Evolutionary conservation across 257 asterid genomes (phyloP), one percentile per base, ranked within the genome.

Genomic region (Solanum piurae): DNA sequence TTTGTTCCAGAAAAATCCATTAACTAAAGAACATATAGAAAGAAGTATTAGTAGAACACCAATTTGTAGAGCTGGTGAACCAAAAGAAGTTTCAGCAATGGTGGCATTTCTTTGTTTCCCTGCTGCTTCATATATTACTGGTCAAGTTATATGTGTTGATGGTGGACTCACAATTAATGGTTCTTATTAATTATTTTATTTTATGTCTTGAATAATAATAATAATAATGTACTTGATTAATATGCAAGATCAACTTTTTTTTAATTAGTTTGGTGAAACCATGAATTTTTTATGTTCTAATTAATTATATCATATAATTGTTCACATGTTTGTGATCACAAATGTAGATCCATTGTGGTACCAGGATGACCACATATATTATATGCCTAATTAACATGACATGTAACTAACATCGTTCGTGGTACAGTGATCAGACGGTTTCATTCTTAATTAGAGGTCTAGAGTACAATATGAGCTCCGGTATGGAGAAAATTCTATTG

Each of bases 81-180:
- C 91, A 9, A 33, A 87, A 77, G 91, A 90, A 86, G 86, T 90
- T 33, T 90, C 92, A 23, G 83, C 91, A 9, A 49, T 90, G 29
- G 91, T 88, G 85, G 88, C 91, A 25, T 90, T 90, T 20, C 92
- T 90, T 74, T 90, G 89, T 87, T 88, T 90, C 60, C 92, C 89
- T 5, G 88, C 86, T 9, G 89, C 92, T 87, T 79, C 84, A 8
- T 79, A 79, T 18, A 88, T 90, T 60, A 88, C 90, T 9, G 89
- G 92, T 13, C 90, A 90, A 75, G 69, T 88, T 49, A 88, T 90
- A 29, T 88, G 85, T 68, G 90, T 90, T 2, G 92, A 90, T 64
- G 92, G 90, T 42, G 90, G 90, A 40, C 84, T 33, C 27, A 90
- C 92, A 12, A 88, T 89, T 14, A 89, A 88, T 36, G 46, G 49